A percentile compares a stretch with the other conserved stretches of the same genome.
These are phyloP conservation scores for Penicillium glabrum DNA, from an alignment of 2,329 filamentous ascomycete species.

Conservation along the genomic window DNA sequence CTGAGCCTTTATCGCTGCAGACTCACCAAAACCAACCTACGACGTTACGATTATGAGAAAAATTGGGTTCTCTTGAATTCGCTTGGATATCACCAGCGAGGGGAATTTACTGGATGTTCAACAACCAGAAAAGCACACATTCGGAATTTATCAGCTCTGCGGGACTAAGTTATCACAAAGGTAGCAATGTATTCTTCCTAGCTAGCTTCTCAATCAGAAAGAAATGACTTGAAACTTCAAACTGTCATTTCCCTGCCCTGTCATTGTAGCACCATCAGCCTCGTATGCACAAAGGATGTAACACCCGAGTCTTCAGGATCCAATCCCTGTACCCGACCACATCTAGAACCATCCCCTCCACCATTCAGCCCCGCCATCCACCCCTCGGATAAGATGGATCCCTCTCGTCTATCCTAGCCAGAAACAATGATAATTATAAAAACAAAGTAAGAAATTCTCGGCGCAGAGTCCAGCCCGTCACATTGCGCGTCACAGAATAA, in stretches of 20 bases:
- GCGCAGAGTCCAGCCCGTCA: not conserved
- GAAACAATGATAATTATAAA: not conserved
- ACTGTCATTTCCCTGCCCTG: not conserved
- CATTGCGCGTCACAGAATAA: not conserved
- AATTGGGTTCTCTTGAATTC: slow-evolving; percentile 9
- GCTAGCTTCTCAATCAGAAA: not conserved
- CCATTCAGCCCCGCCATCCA: not conserved
- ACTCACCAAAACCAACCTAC: slow-evolving; percentile 8
- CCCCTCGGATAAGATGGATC: not conserved
- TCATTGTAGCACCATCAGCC: not conserved
- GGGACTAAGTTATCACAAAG: not conserved
- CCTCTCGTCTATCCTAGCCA: not conserved
- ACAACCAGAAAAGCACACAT: slow-evolving; percentile 7
- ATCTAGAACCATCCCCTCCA: not conserved
- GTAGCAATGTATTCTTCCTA: not conserved
- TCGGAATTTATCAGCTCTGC: slow-evolving; percentile 3
- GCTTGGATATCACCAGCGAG: slow-evolving; percentile 3
- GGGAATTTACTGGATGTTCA: slow-evolving; percentile 8
- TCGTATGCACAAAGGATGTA: not conserved
- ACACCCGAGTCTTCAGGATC: not conserved
- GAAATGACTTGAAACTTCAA: not conserved
- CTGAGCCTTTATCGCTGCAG: not conserved
- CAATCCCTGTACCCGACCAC: not conserved
- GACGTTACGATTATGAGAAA: slow-evolving; percentile 24
- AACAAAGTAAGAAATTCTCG: not conserved